A percentile compares a stretch with the other conserved stretches of the same genome.
These are phyloP conservation scores for Quillaja saponaria DNA, from an alignment of 306 rosid species.

Conservation along the genomic window DNA sequence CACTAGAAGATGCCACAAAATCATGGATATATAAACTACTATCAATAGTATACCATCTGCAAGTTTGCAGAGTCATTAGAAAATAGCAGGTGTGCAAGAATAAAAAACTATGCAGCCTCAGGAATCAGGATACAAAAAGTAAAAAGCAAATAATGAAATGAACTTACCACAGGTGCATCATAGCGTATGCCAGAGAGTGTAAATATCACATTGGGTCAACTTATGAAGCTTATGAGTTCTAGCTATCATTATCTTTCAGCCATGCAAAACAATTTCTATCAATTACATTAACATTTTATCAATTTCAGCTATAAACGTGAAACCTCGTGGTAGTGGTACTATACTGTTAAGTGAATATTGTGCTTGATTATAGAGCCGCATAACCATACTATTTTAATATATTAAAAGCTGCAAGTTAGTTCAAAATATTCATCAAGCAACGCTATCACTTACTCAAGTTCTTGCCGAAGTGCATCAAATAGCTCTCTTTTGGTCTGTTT, in stretches of 20 bases:
- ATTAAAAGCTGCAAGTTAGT: too few relatives aligned
- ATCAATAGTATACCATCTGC: slow-evolving; percentile 10
- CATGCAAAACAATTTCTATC: slow-evolving; percentile 14
- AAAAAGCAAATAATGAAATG: neutral
- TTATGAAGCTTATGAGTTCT: neutral
- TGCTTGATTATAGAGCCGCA: slow-evolving; percentile 6
- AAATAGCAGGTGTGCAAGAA: slow-evolving; percentile 1
- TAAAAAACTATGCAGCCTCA: slow-evolving; percentile 2
- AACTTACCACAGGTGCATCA: slow-evolving; percentile 5
- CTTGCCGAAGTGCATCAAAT: slow-evolving; percentile 82
- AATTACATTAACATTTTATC: too few relatives aligned
- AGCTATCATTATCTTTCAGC: neutral
- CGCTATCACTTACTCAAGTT: slow-evolving; percentile 67
- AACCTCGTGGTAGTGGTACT: too few relatives aligned
- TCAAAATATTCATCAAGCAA: neutral
- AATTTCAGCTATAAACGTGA: too few relatives aligned
- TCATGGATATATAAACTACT: slow-evolving; percentile 22
- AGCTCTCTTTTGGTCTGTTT: slow-evolving; percentile 94
- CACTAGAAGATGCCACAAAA: neutral
- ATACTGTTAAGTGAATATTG: neutral
- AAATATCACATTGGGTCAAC: neutral
- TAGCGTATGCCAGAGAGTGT: neutral
- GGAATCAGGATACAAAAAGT: neutral
- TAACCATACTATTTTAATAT: neutral
- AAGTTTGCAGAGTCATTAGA: slow-evolving; percentile 16